Percentiles rank a stretch among this genome's conserved stretches.
These are phyloP conservation scores for Eutrema yunnanense DNA, from an alignment of 345 rosid species.

Conservation along the genomic window DNA sequence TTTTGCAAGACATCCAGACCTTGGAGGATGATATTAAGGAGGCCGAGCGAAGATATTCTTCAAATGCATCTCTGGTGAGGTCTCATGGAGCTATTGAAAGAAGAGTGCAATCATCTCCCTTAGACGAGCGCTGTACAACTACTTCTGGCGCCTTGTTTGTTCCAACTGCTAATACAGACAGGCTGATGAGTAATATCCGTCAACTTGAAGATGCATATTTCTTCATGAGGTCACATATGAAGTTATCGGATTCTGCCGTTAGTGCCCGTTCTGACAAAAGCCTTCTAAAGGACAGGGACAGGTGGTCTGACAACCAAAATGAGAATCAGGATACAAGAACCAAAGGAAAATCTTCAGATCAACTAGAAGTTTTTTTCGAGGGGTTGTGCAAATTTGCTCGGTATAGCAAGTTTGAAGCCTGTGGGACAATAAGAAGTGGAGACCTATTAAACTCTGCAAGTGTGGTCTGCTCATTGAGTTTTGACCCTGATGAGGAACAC, in stretches of 20 bases:
- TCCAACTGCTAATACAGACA: conserved; percentile 36
- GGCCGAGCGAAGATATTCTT: conserved; percentile 44
- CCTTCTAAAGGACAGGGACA: conserved; percentile 34
- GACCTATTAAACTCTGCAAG: conserved; percentile 72
- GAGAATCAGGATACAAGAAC: conserved; percentile 28
- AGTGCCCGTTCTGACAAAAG: conserved; percentile 35
- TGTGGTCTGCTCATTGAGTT: conserved; percentile 77
- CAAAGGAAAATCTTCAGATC: conserved; percentile 40
- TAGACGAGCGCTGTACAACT: conserved; percentile 21
- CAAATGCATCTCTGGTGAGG: conserved; percentile 26
- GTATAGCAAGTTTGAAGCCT: conserved; percentile 64
- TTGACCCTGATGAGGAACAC: conserved; percentile 70
- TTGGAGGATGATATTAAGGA: conserved; percentile 73
- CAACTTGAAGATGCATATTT: conserved; percentile 81
- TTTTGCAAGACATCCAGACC: conserved; percentile 47
- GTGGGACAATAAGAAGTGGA: conserved; percentile 64
- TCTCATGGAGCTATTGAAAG: conserved; percentile 24
- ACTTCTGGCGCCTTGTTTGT: conserved; percentile 29
- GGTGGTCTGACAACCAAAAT: conserved; percentile 31
- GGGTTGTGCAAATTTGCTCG: conserved; percentile 77
- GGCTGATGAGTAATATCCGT: conserved; percentile 51
- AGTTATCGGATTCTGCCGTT: conserved; percentile 29
- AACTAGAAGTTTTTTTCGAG: conserved; percentile 58
- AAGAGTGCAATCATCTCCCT: conserved; percentile 21
- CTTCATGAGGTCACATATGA: conserved; percentile 57